Percentiles rank a stretch among this genome's conserved stretches.
Conservation (phyloP, 164 flowering plant species). For the Berberis thunbergii region DNA sequence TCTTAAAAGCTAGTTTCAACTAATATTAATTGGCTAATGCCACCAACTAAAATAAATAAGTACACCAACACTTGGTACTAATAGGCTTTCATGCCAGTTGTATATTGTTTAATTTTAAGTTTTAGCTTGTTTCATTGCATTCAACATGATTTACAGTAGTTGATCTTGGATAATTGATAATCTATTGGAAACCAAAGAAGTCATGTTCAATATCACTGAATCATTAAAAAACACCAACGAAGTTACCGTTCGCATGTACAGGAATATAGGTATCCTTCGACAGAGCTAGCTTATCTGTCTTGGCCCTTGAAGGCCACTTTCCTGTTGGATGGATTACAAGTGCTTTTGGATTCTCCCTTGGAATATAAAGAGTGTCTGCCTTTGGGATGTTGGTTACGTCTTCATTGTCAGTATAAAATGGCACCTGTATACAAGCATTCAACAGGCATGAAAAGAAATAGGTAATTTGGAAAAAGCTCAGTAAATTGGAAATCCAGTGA, state of each 20-base stretch:
- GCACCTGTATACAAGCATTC: constrained; percentile 41
- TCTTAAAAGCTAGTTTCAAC: no score
- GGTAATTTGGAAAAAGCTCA: no score
- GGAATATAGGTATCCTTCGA: constrained; percentile 27
- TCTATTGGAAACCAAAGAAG: no score
- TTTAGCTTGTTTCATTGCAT: no score
- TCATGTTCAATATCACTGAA: no score
- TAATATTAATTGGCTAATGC: no score
- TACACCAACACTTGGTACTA: no score
- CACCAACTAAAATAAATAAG: no score
- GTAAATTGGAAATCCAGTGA: background rate
- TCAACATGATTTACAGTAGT: no score
- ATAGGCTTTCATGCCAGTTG: no score
- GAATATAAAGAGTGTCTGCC: constrained; percentile 91
- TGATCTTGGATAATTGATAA: no score
- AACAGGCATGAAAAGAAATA: background rate
- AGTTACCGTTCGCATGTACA: constrained; percentile 54
- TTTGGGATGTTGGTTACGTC: constrained; percentile 80
- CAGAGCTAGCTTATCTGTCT: constrained; percentile 36
- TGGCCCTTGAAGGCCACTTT: constrained; percentile 45
- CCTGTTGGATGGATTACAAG: constrained; percentile 72
- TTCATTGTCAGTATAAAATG: constrained; percentile 84
- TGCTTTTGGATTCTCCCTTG: constrained; percentile 94
- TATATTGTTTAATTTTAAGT: no score
- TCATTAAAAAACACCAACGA: background rate